Conservation (phyloP, 805 yeast species). For the Geotrichum ghanense region DNA sequence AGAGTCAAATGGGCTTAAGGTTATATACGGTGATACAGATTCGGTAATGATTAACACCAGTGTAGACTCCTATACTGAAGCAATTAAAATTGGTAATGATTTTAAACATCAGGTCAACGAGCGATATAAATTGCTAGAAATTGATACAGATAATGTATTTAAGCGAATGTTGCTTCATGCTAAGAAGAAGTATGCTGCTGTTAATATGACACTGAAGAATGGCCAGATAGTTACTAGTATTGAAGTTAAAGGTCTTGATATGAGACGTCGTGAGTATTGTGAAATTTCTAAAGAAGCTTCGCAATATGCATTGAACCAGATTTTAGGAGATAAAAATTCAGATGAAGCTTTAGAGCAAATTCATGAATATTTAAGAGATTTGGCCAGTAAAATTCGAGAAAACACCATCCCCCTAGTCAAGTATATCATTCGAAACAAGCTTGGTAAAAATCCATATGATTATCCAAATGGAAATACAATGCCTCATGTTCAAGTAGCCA, state of each 20-base stretch:
- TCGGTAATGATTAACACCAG: conserved; percentile 97
- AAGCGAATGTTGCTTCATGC: conserved; percentile 75
- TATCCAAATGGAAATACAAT: conserved; percentile 72
- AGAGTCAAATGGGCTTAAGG: conserved; percentile 69
- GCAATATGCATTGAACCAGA: conserved; percentile 54
- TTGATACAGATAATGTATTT: conserved; percentile 91
- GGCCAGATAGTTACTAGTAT: conserved; percentile 47
- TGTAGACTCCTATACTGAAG: conserved; percentile 53
- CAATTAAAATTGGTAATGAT: conserved; percentile 70
- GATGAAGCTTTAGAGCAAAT: conserved; percentile 56
- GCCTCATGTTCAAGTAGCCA: conserved; percentile 89
- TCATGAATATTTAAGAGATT: conserved; percentile 56
- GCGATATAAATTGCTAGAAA: conserved; percentile 75
- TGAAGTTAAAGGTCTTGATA: conserved; percentile 93
- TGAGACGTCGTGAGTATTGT: conserved; percentile 94
- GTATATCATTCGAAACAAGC: conserved; percentile 70
- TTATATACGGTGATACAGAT: conserved; percentile 97
- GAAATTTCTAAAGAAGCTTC: conserved; percentile 86
- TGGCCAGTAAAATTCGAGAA: conserved; percentile 43
- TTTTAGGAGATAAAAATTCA: conserved; percentile 67
- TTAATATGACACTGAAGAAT: conserved; percentile 45
- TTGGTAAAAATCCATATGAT: conserved; percentile 78
- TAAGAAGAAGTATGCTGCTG: conserved; percentile 96
- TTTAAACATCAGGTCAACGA: conserved; percentile 83
- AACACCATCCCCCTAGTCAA: conserved; percentile 56